Conservation (phyloP, 2,329 filamentous ascomycete genomes). For the Venturia pyrina region DNA sequence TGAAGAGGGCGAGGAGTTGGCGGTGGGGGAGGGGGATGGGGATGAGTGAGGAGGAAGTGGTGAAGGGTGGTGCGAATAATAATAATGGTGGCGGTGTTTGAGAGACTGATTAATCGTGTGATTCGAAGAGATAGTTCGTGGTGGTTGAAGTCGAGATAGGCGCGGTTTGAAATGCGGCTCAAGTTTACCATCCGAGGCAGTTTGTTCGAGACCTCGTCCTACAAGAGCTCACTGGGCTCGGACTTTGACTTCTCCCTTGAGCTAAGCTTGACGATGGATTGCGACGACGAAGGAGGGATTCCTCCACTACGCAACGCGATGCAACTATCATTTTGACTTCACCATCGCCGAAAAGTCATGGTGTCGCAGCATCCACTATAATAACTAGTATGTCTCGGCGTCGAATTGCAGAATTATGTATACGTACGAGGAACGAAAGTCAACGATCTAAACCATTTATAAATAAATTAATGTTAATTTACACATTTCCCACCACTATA, state of each 20-base stretch:
- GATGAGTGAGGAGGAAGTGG: not conserved
- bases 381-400: too few species aligned
- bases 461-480: not conserved
- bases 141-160: not conserved
- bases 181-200: not conserved
- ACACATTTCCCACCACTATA: not conserved
- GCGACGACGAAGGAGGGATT: not conserved
- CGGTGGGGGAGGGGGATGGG: slow-evolving; percentile 5
- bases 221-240: not conserved
- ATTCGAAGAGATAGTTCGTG: not conserved
- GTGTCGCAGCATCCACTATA: not conserved
- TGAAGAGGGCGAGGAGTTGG: not conserved
- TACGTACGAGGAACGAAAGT: not conserved
- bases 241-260: not conserved
- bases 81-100: not conserved
- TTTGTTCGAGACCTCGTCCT: not conserved
- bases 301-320: not conserved
- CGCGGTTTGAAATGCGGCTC: not conserved
- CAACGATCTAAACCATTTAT: not conserved
- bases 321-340: not conserved
- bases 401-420: not conserved
- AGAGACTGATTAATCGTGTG: not conserved
- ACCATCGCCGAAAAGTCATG: not conserved
- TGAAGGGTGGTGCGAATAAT: not conserved
- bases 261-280: not conserved